These are phyloP conservation scores for Exophiala lecanii-corni DNA, from an alignment of 2,329 filamentous ascomycete species.

Conservation along the genomic window DNA sequence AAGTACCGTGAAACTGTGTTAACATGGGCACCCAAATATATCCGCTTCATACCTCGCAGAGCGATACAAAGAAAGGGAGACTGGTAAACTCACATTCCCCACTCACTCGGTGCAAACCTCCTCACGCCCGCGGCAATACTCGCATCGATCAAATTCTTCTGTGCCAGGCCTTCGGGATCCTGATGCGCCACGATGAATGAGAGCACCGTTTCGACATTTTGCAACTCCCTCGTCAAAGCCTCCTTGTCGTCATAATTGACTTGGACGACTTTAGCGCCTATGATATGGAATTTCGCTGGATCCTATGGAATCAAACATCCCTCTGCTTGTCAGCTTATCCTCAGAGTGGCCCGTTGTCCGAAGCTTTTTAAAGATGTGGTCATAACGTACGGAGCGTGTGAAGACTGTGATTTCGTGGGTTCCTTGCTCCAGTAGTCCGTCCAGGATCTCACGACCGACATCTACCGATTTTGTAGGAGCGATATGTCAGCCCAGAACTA, in stretches of 20 bases:
- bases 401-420: slow-evolving; percentile 54
- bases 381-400: slow-evolving; percentile 40
- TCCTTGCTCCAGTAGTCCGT: slow-evolving; percentile 43
- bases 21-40: too few species aligned
- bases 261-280: slow-evolving; percentile 26
- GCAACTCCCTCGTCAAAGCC: slow-evolving; percentile 6
- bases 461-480: slow-evolving; percentile 35
- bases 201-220: slow-evolving; percentile 11
- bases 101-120: slow-evolving; percentile 34
- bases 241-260: slow-evolving; percentile 15
- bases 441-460: slow-evolving; percentile 50
- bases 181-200: slow-evolving; percentile 13
- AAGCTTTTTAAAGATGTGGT: too few species aligned
- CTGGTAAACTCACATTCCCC: too few species aligned
- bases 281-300: too few species aligned
- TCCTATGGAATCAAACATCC: slow-evolving; percentile 5
- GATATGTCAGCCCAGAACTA: slow-evolving; percentile 1
- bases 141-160: slow-evolving; percentile 30
- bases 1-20: too few species aligned
- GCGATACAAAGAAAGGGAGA: too few species aligned
- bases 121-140: slow-evolving; percentile 28
- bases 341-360: not conserved
- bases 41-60: too few species aligned
- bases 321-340: too few species aligned
- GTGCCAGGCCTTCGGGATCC: slow-evolving; percentile 2